These are phyloP conservation scores for Aspergillus pseudoterreus DNA, from an alignment of 2,329 filamentous ascomycete genomes.

Conservation along the genomic window DNA sequence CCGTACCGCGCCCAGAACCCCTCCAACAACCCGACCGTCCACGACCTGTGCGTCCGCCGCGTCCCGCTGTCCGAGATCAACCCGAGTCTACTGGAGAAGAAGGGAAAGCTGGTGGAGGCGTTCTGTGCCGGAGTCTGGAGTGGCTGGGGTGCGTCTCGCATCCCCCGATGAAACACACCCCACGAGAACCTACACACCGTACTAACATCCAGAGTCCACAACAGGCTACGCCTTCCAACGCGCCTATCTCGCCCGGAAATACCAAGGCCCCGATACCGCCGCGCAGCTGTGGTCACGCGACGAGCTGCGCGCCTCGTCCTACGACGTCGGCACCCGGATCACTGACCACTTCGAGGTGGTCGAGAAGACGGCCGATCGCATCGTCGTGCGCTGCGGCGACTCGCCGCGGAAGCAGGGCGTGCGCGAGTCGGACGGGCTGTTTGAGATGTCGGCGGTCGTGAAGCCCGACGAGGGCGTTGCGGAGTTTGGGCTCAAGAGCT, in stretches of 20 bases:
- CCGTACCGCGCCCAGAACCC: slow-evolving; percentile 60
- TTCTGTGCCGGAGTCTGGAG: slow-evolving; percentile 68
- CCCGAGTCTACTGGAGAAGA: slow-evolving; percentile 61
- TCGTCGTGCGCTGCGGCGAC: slow-evolving; percentile 64
- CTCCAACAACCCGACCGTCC: slow-evolving; percentile 57
- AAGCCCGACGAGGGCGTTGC: slow-evolving; percentile 58
- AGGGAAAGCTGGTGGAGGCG: slow-evolving; percentile 58
- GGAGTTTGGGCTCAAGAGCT: slow-evolving; percentile 64
- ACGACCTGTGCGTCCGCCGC: slow-evolving; percentile 62
- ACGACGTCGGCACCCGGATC: slow-evolving; percentile 61
- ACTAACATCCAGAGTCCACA: background rate
- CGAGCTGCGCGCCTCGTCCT: slow-evolving; percentile 54
- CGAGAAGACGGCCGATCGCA: slow-evolving; percentile 57
- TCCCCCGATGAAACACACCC: background rate
- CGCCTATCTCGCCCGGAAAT: slow-evolving; percentile 57
- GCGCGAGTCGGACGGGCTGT: slow-evolving; percentile 62
- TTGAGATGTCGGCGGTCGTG: slow-evolving; percentile 60
- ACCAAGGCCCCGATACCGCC: slow-evolving; percentile 53
- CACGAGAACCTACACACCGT: background rate
- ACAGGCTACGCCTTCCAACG: slow-evolving; percentile 52
- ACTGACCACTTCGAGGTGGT: slow-evolving; percentile 72
- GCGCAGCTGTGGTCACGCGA: slow-evolving; percentile 59
- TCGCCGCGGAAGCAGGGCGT: slow-evolving; percentile 56
- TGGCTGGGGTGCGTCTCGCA: slow-evolving; percentile 53
- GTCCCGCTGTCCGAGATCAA: slow-evolving; percentile 62